A percentile compares a stretch with the other conserved stretches of the same genome.
Conservation (phyloP, 2,329 filamentous ascomycete species). For the Xylaria sp. region DNA sequence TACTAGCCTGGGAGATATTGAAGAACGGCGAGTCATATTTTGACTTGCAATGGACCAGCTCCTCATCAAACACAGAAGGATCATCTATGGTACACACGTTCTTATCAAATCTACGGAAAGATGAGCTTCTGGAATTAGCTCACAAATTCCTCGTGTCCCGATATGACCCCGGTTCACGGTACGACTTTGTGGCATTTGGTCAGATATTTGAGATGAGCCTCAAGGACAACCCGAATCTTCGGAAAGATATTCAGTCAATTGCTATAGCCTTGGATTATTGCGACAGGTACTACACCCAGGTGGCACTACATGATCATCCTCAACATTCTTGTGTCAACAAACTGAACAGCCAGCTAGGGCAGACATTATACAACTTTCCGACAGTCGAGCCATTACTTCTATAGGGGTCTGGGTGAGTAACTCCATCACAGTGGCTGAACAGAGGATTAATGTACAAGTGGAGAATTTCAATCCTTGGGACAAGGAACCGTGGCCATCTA, state of each 20-base stretch:
- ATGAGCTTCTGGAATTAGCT: not conserved
- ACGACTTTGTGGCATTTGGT: not conserved
- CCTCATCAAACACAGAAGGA: not conserved
- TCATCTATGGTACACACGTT: not conserved
- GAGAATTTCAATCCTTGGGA: conserved; percentile 5
- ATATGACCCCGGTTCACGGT: not conserved
- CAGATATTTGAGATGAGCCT: not conserved
- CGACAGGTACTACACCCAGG: not conserved
- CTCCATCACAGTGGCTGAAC: not conserved
- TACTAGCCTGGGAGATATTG: conserved; percentile 1
- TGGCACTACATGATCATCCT: not conserved
- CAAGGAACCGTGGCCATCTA: not conserved
- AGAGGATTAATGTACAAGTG: not conserved
- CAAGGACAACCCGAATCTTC: not conserved
- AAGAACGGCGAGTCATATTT: conserved; percentile 4
- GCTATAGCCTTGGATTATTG: conserved; percentile 3
- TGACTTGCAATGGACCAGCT: not conserved
- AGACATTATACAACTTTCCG: not conserved
- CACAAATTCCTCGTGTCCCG: not conserved
- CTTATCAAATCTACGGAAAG: not conserved
- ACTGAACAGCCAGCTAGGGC: not conserved
- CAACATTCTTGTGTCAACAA: not conserved
- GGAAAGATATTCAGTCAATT: conserved; percentile 2
- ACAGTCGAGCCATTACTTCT: not conserved
- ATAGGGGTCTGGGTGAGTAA: not conserved